Base-by-base conservation (phyloP, 805 yeast species). In the Metschnikowia rubicola region DNA sequence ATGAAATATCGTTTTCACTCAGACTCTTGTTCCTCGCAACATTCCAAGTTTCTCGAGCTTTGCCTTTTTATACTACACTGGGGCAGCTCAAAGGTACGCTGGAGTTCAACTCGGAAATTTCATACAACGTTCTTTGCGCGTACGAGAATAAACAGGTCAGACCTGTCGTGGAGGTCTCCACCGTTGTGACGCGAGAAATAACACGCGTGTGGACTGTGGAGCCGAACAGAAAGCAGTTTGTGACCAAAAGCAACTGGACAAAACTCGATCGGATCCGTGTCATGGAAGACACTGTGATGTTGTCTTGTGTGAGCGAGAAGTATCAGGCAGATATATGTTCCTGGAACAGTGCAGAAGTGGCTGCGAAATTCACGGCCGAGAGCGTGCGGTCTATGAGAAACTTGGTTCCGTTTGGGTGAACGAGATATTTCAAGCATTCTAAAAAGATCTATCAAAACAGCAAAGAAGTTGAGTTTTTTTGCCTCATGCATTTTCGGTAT, bases 281-380 rank as follows among this genome's bases (percentile, higher is more conserved):
- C 8, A 15, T 49, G n/a, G 54, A 44, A 21, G 43, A 48, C 19
- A 33, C 53, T 11, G 30, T 49, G 7, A 28, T 47, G 35, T 21
- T 52, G 12, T 34, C 56, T 3, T 55, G 59, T 41, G 37, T 55
- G 8, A 49, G 54, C 9, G 59, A 55, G 37, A 29, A 19, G 26
- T 41, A 49, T 30, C 50, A 41, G 15, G 39, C 52, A 1, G 44
- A 48, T 9, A 40, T 55, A 2, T 55, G 59, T 37, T 35, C 34
- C 11, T 48, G 55, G 57, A 17, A 51, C 9, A 47, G 39, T 13
- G 44, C 9, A 7, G 40, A 45, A 21, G 26, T 21, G 26, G 26
- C 26, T 21, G 26, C 26, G 26, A 21, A 21, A 21, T 21, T 21
- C 26, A 21, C 26, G 26, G 26, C 26, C 5, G 26, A 21, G 26